Evolutionary conservation across 441 rosid species (phyloP).

Genomic region (Viola pubescens): DNA sequence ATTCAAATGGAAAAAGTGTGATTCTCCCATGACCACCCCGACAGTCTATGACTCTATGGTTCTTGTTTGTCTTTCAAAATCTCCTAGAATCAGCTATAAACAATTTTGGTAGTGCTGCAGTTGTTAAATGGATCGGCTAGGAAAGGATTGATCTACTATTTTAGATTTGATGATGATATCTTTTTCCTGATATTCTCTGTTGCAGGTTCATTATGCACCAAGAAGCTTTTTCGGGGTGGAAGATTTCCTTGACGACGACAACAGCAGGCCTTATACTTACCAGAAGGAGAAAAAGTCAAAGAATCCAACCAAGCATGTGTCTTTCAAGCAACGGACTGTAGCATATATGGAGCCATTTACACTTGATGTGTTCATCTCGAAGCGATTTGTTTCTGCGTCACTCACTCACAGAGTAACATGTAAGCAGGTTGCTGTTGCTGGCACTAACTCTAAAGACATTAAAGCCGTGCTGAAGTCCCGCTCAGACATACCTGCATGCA

Average conservation of each 20-base stretch:
- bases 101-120: neutral
- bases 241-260: constrained; percentile 82
- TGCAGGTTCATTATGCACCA: constrained; percentile 46
- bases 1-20: neutral
- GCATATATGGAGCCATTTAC: constrained; percentile 94
- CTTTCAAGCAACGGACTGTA: constrained; percentile 75
- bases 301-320: constrained; percentile 64
- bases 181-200: constrained; percentile 4
- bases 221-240: constrained; percentile 95
- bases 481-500: constrained; percentile 75
- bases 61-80: neutral
- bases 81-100: neutral
- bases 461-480: constrained; percentile 71
- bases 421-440: constrained; percentile 88
- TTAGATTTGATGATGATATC: neutral
- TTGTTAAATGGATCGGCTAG: neutral
- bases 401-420: constrained; percentile 78
- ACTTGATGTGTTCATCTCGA: constrained; percentile 72
- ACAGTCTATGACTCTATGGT: neutral
- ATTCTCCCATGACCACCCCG: neutral
- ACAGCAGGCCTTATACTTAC: constrained; percentile 78
- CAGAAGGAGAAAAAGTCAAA: constrained; percentile 68
- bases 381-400: constrained; percentile 85
- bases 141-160: neutral
- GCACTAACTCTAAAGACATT: constrained; percentile 83